Evolutionary conservation across 306 rosid genomes (phyloP), one percentile per base, ranked within the genome.

Genomic region (Cajanus cajan): DNA sequence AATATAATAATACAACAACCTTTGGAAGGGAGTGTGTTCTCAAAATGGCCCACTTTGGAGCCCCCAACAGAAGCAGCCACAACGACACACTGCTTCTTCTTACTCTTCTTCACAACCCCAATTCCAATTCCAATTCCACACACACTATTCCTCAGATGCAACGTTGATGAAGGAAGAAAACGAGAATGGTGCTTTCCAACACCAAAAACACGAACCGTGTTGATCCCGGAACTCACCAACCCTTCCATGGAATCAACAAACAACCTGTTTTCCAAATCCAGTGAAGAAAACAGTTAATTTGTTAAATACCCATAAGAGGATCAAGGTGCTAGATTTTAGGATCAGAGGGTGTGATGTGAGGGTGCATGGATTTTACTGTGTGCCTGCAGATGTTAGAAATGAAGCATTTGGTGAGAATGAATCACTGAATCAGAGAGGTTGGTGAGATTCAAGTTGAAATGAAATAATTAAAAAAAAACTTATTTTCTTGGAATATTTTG

Each of bases 11-110:
- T 2, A 6, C 9, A 55, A 70, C 13, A 45, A 82, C 94, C 94
- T 90, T 73, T 85, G 54, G 92, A 86, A 78, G 90, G 92, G 40
- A 80, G 7, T 0, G 83, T 90, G 73, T 86, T 90, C 77, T 79
- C 78, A 33, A 81, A 90, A 55, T 73, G 90, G 39, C 55, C 79
- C 50, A 78, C 36, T 77, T 80, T 69, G 22, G 89, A 57, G 22
- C 75, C 66, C 43, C 83, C 85, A 76, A 75, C 86, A 65, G 85
- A 34, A 79, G 83, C 34, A 81, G 84, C 44, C 45, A 79, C 76
- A 11, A 69, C 67, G 24, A 86, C 34, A 18, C 88, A 50, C 15
- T 68, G 18, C 51, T 31, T 2, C 15, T 55, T 21, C 40, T 28
- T 13, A 16, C 65, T 69, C 31, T 69, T 84, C 40, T 41, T 68